Base-by-base conservation (phyloP, 768 basidiomycete species). In the Sistotremastrum suecicum region DNA sequence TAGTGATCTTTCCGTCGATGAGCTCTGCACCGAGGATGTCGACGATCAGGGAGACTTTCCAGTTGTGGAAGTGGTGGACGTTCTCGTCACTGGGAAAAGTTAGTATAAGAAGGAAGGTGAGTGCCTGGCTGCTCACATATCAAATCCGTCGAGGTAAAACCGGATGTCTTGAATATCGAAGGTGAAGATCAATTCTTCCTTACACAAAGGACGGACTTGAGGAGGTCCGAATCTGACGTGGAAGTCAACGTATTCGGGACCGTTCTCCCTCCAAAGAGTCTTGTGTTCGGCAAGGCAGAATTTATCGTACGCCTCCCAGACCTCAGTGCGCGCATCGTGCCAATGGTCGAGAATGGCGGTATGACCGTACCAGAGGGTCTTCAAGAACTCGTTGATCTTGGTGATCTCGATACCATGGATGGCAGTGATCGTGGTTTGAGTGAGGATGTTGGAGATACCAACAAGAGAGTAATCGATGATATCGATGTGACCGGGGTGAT, bases 21-120 rank as follows among this genome's bases (percentile, higher is more conserved):
- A 49, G 48, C 12, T 51, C 50, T 30, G 50, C 50, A n/a, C 54
- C 44, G 31, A 51, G 32, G 32, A 58, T 51, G 37, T 58, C 51
- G 38, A 62, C 52, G 12, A 60, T 44, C 36, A 58, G n/a, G 2
- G 53, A 54, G 38, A 60, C 47, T 43, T 53, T 51, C 58, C 57
- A 58, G 39, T 51, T 39, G 5, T 44, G 37, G 36, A 42, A 33
- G 8, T 20, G 43, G n/a, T 50, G 42, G 7, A 29, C 32, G 3
- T 11, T 32, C 8, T 50, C 29, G 20, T 35, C 41, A 30, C 9
- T 29, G 20, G 11, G 20, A 33, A 30, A 2, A 35, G 12, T 37
- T 9, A 46, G 34, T 1, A 8, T 33, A 36, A 45, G 28, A 20
- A 20, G 20, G 20, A 20, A 20, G 20, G 20, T 20, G 20, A 20